A percentile compares a stretch with the other conserved stretches of the same genome.
phyloP scores from a whole-genome alignment of 805 yeast genomes.

The Yueomyces sinensis region DNA sequence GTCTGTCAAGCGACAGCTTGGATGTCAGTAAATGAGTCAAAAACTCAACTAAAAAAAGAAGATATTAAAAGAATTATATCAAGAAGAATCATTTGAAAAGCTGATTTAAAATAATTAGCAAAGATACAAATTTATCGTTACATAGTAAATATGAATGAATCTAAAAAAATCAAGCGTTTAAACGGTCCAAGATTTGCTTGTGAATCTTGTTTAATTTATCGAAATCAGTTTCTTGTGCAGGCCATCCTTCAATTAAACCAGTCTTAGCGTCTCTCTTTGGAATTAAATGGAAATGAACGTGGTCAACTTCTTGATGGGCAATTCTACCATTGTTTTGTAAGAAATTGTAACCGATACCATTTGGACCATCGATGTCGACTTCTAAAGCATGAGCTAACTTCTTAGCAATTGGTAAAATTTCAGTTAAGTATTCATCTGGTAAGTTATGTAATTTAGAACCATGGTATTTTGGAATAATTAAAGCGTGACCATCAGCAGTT shows the following conservation, averaged over 20 bases:
- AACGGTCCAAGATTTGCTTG: constrained; percentile 38
- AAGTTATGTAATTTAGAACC: constrained; percentile 87
- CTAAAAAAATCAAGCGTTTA: constrained; percentile 14
- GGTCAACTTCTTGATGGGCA: constrained; percentile 93
- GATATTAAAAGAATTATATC: too few species aligned
- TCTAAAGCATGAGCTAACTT: constrained; percentile 65
- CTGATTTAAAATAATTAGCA: too few species aligned
- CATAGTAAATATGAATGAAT: too few species aligned
- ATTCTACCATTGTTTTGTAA: constrained; percentile 89
- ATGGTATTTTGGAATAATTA: constrained; percentile 85
- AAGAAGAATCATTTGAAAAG: too few species aligned
- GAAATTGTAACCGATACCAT: constrained; percentile 62
- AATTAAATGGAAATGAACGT: constrained; percentile 92
- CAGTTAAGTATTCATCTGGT: constrained; percentile 84
- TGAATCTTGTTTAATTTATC: constrained; percentile 58
- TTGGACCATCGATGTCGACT: constrained; percentile 46
- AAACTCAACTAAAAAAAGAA: too few species aligned
- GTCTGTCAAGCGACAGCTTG: too few species aligned
- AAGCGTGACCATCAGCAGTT: constrained; percentile 74
- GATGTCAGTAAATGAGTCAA: too few species aligned
- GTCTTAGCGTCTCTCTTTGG: constrained; percentile 66
- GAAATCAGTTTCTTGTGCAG: constrained; percentile 69
- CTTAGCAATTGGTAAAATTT: constrained; percentile 79
- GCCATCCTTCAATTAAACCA: constrained; percentile 90
- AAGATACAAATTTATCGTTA: too few species aligned